Percentiles rank a stretch among this genome's conserved stretches.
Evolutionary conservation across 805 yeast species (phyloP).

Genomic region (Suhomyces pyralidae): DNA sequence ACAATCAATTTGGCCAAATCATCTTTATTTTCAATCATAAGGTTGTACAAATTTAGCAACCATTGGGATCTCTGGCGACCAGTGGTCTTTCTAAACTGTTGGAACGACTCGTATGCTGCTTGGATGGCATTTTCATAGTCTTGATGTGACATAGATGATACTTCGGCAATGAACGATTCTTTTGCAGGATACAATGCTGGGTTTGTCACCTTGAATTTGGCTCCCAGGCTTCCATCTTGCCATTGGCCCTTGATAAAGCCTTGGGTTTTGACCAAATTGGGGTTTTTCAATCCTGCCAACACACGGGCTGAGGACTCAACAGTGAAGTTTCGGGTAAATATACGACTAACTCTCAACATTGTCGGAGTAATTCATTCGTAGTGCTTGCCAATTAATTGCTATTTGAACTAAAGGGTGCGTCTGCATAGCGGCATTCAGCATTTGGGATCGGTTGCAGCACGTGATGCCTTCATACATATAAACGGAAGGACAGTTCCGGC

Average conservation of each 20-base stretch:
- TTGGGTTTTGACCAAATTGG: conserved; percentile 53
- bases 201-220: conserved; percentile 62
- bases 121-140: conserved; percentile 57
- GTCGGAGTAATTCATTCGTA: neutral
- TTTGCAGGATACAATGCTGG: conserved; percentile 58
- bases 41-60: conserved; percentile 49
- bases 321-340: neutral
- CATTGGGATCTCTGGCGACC: conserved; percentile 55
- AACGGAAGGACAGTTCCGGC: neutral
- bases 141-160: conserved; percentile 50
- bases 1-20: conserved; percentile 66
- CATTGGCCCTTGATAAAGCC: conserved; percentile 75
- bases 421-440: neutral
- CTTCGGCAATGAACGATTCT: conserved; percentile 46
- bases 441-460: neutral
- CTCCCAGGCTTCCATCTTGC: conserved; percentile 44
- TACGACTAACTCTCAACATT: neutral
- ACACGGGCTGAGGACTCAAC: conserved; percentile 7
- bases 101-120: conserved; percentile 54
- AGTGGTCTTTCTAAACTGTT: conserved; percentile 48
- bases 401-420: neutral
- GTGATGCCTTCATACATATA: neutral
- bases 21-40: conserved; percentile 54
- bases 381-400: neutral
- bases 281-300: conserved; percentile 36